Base-by-base conservation (phyloP, 2,329 filamentous ascomycete species). In the Cytospora chrysosperma region DNA sequence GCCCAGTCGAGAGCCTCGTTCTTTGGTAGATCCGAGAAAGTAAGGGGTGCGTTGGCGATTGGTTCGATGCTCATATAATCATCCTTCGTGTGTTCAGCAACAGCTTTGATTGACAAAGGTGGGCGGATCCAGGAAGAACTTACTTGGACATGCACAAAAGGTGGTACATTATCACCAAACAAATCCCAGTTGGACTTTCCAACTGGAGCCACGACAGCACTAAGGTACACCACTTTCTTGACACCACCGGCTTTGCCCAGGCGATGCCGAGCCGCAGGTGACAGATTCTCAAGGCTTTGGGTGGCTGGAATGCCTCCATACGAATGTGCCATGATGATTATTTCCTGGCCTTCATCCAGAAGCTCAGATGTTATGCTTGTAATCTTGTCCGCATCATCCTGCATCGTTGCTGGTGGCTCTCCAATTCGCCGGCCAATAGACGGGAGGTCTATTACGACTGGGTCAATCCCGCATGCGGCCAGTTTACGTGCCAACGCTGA, bases 1-100 rank as follows among this genome's bases (percentile, higher is more conserved):
- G 49, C 49, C 49, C 49, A 52, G 49, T 52, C 24, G 28, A 52
- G 49, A 52, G 49, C 49, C 21, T 52, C 49, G 24, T 52, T 52
- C 49, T 52, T 12, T 28, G 49, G 49, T 52, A 52, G 49, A 52
- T 52, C 49, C 24, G 49, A 52, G 24, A 52, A 52, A 52, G 49
- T 52, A 52, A 52, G 49, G 49, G 49, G 49, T 15, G 49, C 49
- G 28, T 52, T 52, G 49, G 49, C 49, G 49, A 52, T 52, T 52
- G 49, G 49, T 52, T 52, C 49, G 49, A 52, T 52, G 49, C 49
- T 52, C 49, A 52, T 52, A 52, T 52, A 52, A 52, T 52, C 49
- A 52, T 52, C 49, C 49, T 52, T 52, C 49, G 49, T 52, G 49
- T 52, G 49, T 52, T 52, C 49, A 52, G 49, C 49, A 52, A 52